Evolutionary conservation across 176 grass and related monocot genomes (phyloP), one percentile per base, ranked within the genome.

Genomic region (Musa schizocarpa): DNA sequence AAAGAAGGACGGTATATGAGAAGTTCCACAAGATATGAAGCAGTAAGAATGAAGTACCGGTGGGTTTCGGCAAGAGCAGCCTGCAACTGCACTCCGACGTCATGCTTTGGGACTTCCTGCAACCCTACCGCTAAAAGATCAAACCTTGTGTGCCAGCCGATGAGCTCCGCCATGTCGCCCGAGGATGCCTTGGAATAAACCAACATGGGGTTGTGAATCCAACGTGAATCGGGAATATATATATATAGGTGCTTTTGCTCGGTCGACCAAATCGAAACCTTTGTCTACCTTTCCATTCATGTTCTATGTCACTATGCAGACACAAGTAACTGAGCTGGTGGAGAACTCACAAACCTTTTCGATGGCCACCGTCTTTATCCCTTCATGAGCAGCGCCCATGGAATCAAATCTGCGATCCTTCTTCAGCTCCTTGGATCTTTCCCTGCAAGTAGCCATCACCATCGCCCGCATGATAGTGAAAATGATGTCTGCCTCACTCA

Each of bases 281-380:
- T 56, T 9, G 5, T 24, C 22, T 65, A 91, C 89, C 85, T 91
- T 91, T 53, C 85, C 66, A 13, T 91, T 91, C 85, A 88, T 88
- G 74, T 91, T 91, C 89, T 80, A 91, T 21, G 89, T 91, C 77
- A 91, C 54, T 3, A 91, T 85, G 80, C 85, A 78, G 13, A 85
- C 53, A 1, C 85, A 91, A 7, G 85, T 74, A 12, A 69, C 83
- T 4, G 89, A 85, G 48, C 66, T 78, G 17, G 69, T 53, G 3
- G 74, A 73, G 74, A 85, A 85, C 57, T 81, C 77, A 49, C 89
- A 91, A 1, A 75, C 10, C 59, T 76, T 91, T 78, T 91, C 77
- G 61, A 83, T 22, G 2, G 65, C 80, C 13, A 91, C 74, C 20
- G 77, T 85, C 80, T 81, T 91, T 67, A 91, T 88, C 65, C 89